A percentile compares a stretch with the other conserved stretches of the same genome.
Evolutionary conservation across 2,329 filamentous ascomycete genomes (phyloP).

Genomic region (Exophiala spinifera): DNA sequence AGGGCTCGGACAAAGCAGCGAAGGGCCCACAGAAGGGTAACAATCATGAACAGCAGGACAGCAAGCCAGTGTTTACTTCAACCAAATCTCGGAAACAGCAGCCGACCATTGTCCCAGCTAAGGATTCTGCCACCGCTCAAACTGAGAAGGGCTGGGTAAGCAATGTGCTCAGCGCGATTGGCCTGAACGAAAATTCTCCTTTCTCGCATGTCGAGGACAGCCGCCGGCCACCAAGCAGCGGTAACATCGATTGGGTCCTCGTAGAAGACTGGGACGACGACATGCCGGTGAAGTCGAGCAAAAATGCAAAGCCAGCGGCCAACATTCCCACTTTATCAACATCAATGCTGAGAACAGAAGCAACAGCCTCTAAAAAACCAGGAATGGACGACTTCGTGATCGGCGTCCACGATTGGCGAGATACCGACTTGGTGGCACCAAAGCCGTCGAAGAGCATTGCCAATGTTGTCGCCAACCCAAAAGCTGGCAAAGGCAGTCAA

Average conservation of each 20-base stretch:
- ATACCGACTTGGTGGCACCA: conserved; percentile 65
- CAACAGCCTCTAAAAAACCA: conserved; percentile 27
- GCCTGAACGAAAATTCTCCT: conserved; percentile 36
- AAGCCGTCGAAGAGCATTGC: conserved; percentile 22
- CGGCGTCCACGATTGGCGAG: conserved; percentile 83
- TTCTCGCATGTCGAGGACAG: conserved; percentile 46
- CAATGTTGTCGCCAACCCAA: conserved; percentile 11
- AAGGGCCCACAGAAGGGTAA: conserved; percentile 7
- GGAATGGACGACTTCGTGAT: conserved; percentile 67
- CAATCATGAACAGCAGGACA: conserved; percentile 19
- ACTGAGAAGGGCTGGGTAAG: conserved; percentile 46
- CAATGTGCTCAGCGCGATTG: conserved; percentile 45
- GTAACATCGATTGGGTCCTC: conserved; percentile 69
- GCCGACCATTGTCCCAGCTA: conserved; percentile 18
- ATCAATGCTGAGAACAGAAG: conserved; percentile 30
- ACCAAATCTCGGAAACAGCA: conserved; percentile 29
- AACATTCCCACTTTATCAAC: conserved; percentile 18
- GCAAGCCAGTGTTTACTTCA: conserved; percentile 32
- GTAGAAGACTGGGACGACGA: conserved; percentile 63
- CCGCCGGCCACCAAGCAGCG: conserved; percentile 67
- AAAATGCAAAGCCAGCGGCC: conserved; percentile 26
- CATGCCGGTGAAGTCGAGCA: conserved; percentile 30
- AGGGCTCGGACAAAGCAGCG: conserved; percentile 28
- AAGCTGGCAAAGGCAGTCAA: conserved; percentile 21
- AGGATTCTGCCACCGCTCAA: conserved; percentile 16